phyloP scores from a whole-genome alignment of 2,329 filamentous ascomycete species.

The Neofusicoccum sp. region DNA sequence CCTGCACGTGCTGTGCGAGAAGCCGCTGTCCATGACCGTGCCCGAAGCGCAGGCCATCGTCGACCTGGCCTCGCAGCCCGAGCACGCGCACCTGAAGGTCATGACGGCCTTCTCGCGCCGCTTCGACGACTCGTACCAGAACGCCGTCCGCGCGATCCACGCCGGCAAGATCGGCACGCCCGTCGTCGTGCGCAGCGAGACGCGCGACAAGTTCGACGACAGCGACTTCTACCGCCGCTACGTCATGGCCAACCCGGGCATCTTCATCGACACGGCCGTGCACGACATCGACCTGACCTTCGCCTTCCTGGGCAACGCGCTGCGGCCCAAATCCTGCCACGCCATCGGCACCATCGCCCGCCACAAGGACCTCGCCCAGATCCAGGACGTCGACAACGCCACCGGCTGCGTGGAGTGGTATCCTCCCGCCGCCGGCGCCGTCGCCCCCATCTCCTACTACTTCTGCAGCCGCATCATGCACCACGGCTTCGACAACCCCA shows the following conservation, averaged over 20 bases:
- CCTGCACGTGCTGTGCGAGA: constrained; percentile 40
- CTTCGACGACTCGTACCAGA: constrained; percentile 46
- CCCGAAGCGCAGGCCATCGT: constrained; percentile 30
- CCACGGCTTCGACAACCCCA: constrained; percentile 45
- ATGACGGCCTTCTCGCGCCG: constrained; percentile 48
- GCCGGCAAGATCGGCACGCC: constrained; percentile 40
- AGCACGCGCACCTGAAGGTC: constrained; percentile 38
- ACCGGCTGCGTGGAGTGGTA: constrained; percentile 48
- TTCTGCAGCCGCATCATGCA: constrained; percentile 45
- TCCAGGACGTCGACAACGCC: constrained; percentile 46
- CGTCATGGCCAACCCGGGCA: constrained; percentile 27
- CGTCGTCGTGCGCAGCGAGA: constrained; percentile 42
- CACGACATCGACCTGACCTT: constrained; percentile 48
- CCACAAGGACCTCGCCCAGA: constrained; percentile 39
- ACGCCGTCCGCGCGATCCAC: constrained; percentile 36
- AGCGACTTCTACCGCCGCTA: constrained; percentile 18
- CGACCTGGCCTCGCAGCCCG: constrained; percentile 33
- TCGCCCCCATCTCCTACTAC: constrained; percentile 45
- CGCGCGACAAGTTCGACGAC: constrained; percentile 33
- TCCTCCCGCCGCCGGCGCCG: constrained; percentile 17
- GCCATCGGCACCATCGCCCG: constrained; percentile 37
- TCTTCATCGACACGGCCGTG: constrained; percentile 46
- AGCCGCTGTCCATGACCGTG: constrained; percentile 38
- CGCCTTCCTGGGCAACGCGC: constrained; percentile 40
- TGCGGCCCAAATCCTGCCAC: constrained; percentile 37